Evolutionary conservation across 352 stramenopile genomes (phyloP), one percentile per base, ranked within the genome.

Genomic region (Phytophthora meadii): DNA sequence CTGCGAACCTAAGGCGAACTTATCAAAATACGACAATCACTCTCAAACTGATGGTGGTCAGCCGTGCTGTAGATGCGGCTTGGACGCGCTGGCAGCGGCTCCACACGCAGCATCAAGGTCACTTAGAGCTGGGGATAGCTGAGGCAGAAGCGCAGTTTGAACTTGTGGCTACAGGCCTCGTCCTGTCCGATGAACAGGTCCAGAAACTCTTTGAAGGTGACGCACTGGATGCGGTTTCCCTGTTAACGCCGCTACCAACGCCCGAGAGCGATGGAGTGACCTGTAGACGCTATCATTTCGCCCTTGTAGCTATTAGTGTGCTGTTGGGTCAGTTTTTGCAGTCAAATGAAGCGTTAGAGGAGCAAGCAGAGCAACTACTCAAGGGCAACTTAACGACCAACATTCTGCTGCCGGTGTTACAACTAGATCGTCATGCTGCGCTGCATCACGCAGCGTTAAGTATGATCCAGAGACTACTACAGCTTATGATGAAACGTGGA

Each of bases 121-220:
- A 30, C 6, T 8, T 46, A 19, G 40, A 19, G 17, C 40, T 70
- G 22, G 62, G 61, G 4, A 37, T 57, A 1, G 61, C 56, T 3
- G 61, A 68, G 15, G 25, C 37, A 5, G 80, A 91, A 70, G 45
- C 46, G 15, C 80, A 92, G 72, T 88, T 79, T 42, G 78, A 85
- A 47, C 72, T 87, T 11, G 61, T 88, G 30, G 77, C 80, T 24
- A 71, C 69, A 25, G 80, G 80, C 0, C 42, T 88, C 40, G 63
- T 28, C 42, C 22, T 83, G 39, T 30, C 15, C 17, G 58, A 67
- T 27, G 40, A 63, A 10, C 52, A 84, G 36, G 36, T 81, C 27
- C 41, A 63, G 3, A 25, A 59, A 11, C 41, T 88, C 11, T 77
- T 86, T 34, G 10, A 49, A n/a, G 52, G 70, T 32, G 61, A 64